phyloP scores from a whole-genome alignment of 192 early-diverging fungal species.

The Podila epicladia region DNA sequence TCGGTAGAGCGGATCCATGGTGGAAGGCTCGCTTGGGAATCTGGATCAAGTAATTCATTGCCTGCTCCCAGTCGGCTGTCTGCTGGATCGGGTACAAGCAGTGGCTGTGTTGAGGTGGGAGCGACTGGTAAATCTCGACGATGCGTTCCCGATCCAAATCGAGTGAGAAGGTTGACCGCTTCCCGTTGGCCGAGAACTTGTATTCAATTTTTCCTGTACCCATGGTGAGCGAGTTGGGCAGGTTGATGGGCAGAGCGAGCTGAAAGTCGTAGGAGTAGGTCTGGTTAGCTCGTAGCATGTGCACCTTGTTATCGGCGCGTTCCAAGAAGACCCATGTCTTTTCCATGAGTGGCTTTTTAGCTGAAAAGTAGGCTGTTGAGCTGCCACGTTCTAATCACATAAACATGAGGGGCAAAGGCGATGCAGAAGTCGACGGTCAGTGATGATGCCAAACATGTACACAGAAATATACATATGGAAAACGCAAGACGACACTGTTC shows the following conservation, averaged over 20 bases:
- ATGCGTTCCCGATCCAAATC: constrained; percentile 14
- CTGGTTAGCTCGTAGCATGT: constrained; percentile 35
- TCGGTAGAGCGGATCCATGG: constrained; percentile 30
- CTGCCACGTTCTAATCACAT: constrained; percentile 6
- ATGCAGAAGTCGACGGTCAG: not conserved
- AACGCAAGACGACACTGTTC: no score
- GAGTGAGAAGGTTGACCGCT: constrained; percentile 19
- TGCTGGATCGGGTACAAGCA: constrained; percentile 35
- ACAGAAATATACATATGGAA: no score
- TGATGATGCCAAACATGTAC: not conserved
- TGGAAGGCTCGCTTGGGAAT: constrained; percentile 34
- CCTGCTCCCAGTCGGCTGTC: constrained; percentile 28
- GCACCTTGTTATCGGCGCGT: constrained; percentile 20
- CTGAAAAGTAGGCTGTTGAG: constrained; percentile 16
- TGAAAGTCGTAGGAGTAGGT: constrained; percentile 41
- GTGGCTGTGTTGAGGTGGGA: constrained; percentile 32
- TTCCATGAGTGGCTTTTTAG: constrained; percentile 37
- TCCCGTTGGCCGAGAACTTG: constrained; percentile 29
- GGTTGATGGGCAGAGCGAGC: constrained; percentile 33
- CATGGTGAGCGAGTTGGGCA: constrained; percentile 44
- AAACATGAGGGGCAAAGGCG: not conserved
- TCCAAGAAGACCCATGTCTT: constrained; percentile 42
- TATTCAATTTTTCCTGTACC: constrained; percentile 37
- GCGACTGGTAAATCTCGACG: constrained; percentile 44
- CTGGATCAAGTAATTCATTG: constrained; percentile 38